Conservation (phyloP, 2,329 filamentous ascomycete species). For the Calonectria pseudoturangicola region DNA sequence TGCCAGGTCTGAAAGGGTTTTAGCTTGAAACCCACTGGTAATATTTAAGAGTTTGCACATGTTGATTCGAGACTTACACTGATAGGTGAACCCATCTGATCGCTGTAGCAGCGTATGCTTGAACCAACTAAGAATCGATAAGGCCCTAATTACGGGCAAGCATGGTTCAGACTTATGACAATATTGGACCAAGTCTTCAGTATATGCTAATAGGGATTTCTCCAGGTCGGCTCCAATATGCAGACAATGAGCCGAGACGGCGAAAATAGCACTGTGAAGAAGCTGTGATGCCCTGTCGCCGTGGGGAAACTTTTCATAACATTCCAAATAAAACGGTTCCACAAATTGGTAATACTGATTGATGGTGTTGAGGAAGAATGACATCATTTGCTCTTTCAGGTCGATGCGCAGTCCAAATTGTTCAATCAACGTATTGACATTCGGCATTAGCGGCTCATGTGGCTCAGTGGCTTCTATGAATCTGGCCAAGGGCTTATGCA, state of each 20-base stretch:
- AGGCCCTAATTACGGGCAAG: neutral
- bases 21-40: neutral
- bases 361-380: neutral
- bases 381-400: neutral
- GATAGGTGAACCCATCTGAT: neutral
- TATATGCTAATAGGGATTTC: neutral
- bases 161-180: neutral
- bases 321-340: neutral
- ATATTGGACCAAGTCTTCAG: neutral
- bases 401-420: neutral
- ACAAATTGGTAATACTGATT: conserved; percentile 10
- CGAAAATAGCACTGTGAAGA: neutral
- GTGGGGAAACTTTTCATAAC: neutral
- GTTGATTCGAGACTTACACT: neutral
- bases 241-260: neutral
- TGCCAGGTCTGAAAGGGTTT: neutral
- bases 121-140: conserved; percentile 11
- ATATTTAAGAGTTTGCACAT: too few relatives aligned
- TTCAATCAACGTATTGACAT: neutral
- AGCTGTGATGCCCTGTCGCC: neutral
- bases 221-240: neutral
- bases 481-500: neutral
- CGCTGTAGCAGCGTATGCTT: neutral
- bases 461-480: neutral
- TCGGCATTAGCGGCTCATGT: too few relatives aligned